Percentiles rank a stretch among this genome's conserved stretches.
Conservation (phyloP, 768 basidiomycete species). For the Russula virescens region DNA sequence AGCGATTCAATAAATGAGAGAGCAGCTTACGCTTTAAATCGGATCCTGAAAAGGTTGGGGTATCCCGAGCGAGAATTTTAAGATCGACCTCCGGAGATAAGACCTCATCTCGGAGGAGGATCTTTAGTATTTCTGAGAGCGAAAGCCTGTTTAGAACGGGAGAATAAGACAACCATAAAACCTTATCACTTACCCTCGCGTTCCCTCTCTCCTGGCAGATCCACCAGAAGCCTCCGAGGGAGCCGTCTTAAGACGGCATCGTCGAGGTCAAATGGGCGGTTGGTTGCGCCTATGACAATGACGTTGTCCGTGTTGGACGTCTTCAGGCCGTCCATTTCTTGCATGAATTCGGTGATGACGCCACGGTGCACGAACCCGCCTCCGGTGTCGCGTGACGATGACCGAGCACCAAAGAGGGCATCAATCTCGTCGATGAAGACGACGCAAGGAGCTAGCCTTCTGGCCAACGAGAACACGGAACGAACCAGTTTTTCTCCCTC, state of each 20-base stretch:
- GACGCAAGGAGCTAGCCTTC: slow-evolving; percentile 83
- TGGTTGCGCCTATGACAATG: slow-evolving; percentile 92
- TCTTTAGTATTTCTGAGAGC: slow-evolving; percentile 73
- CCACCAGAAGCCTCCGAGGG: slow-evolving; percentile 80
- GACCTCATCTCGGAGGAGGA: slow-evolving; percentile 76
- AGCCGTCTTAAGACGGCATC: slow-evolving; percentile 88
- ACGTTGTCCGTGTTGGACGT: slow-evolving; percentile 73
- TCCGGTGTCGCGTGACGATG: slow-evolving; percentile 68
- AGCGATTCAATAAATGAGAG: neutral
- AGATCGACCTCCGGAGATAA: slow-evolving; percentile 62
- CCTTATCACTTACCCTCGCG: slow-evolving; percentile 56
- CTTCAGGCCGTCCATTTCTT: slow-evolving; percentile 93
- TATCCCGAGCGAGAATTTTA: slow-evolving; percentile 55
- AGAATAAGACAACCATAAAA: neutral
- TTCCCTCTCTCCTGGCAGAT: slow-evolving; percentile 82
- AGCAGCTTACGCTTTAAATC: slow-evolving; percentile 80
- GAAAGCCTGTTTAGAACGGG: slow-evolving; percentile 7
- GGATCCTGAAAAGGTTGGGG: slow-evolving; percentile 87
- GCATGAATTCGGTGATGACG: slow-evolving; percentile 90
- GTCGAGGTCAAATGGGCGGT: slow-evolving; percentile 84
- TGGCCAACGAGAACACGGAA: slow-evolving; percentile 82
- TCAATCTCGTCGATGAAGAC: slow-evolving; percentile 95
- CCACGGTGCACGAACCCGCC: slow-evolving; percentile 81
- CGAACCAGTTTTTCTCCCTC: slow-evolving; percentile 88
- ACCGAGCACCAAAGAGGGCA: slow-evolving; percentile 83